Base-by-base conservation (phyloP, 305 asterid genomes). In the Coffea humblotiana region DNA sequence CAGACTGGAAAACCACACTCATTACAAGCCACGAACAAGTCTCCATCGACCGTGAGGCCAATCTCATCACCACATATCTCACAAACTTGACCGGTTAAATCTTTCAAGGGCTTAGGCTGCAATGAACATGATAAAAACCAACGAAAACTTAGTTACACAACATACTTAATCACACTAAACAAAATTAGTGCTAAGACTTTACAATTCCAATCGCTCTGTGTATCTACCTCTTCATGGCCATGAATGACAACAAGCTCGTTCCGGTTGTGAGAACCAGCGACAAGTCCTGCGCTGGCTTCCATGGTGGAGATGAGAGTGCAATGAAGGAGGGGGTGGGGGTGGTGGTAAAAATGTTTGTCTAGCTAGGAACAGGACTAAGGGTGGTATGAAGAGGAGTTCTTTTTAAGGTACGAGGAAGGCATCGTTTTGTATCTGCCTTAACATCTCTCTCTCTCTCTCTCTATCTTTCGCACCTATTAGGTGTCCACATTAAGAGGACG, bases 221-320 rank as follows among this genome's bases (percentile, higher is more conserved):
- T 68, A 69, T 63, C 13, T 84, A 96, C 99, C 98, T 96, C 99
- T 85, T 96, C 99, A 43, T 96, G 99, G 77, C 98, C 98, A 48
- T 94, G 98, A 82, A 96, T 96, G 88, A 96, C 99, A 6, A 96
- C 95, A 12, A 96, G 98, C 84, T 96, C 99, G 76, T 96, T 96
- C 87, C 98, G 96, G 88, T 94, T 96, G 81, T 96, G 99, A 45
- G 99, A 96, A 82, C 99, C 99, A 8, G 99, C 99, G 2, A 96
- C 99, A 18, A 96, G 95, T 74, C 99, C 99, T 0, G 98, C 99
- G 51, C 94, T 89, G 77, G 99, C 99, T 89, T 96, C 98, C 99
- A 96, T 95, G 73, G 80, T 78, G 40, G 87, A 48, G 48, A 54
- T 45, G 10, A 25, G 72, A 16, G 70, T 52, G 76, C 68, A 65